Evolutionary conservation across 345 rosid genomes (phyloP).

Genomic region (Syzygium oleosum): DNA sequence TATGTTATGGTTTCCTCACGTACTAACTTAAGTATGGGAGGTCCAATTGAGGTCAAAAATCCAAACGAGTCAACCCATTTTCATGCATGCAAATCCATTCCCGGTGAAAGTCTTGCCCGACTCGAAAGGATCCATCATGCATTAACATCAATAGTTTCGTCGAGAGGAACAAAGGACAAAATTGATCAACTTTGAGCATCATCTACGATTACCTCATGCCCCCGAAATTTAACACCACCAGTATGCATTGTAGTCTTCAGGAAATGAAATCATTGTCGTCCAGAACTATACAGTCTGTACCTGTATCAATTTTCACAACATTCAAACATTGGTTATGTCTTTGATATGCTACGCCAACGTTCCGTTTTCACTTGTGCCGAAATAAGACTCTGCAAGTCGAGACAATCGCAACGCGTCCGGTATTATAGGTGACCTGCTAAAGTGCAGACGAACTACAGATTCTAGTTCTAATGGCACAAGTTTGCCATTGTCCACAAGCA

Average conservation of each 20-base stretch:
- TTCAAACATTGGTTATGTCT: neutral
- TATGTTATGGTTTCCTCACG: neutral
- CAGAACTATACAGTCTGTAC: neutral
- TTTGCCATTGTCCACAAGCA: neutral
- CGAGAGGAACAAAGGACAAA: neutral
- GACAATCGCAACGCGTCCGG: neutral
- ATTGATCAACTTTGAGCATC: neutral
- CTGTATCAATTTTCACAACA: neutral
- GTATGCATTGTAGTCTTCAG: neutral
- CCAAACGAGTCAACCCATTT: neutral
- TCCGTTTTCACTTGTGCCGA: neutral
- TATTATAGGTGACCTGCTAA: neutral
- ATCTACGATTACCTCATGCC: neutral
- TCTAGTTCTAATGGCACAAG: neutral
- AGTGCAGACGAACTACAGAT: neutral
- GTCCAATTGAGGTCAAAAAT: neutral
- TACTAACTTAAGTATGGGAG: neutral
- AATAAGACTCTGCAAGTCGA: neutral
- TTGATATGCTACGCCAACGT: neutral
- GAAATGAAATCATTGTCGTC: neutral
- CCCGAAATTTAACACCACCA: neutral
- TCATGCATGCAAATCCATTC: neutral
- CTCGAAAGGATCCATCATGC: neutral
- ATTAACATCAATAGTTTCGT: neutral
- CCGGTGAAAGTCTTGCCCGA: neutral